These are phyloP conservation scores for Phytophthora pinifolia DNA, from an alignment of 352 stramenopile genomes.

Conservation along the genomic window DNA sequence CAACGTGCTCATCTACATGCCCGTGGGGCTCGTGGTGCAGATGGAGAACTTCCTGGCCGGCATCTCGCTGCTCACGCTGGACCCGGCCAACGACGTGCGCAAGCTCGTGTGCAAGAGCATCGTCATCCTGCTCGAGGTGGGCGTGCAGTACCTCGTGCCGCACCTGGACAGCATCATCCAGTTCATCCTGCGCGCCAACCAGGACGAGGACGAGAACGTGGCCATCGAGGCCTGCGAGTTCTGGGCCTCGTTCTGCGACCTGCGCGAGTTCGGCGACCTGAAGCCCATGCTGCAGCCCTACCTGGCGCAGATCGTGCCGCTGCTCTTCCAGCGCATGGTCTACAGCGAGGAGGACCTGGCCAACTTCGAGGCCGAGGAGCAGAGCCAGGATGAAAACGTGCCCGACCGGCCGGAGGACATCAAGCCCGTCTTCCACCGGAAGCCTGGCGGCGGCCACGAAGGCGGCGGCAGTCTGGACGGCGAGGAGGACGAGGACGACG, in stretches of 20 bases:
- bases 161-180: constrained; percentile 91
- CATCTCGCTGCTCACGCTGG: constrained; percentile 87
- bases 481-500: constrained; percentile 88
- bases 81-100: constrained; percentile 78
- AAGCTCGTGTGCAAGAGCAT: constrained; percentile 92
- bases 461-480: constrained; percentile 34
- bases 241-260: constrained; percentile 90
- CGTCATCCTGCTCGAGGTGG: constrained; percentile 87
- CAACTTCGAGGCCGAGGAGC: constrained; percentile 90
- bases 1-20: constrained; percentile 89
- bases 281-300: constrained; percentile 87
- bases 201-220: constrained; percentile 86
- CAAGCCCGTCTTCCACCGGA: constrained; percentile 86
- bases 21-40: constrained; percentile 84
- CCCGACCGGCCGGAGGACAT: constrained; percentile 92
- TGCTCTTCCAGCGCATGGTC: constrained; percentile 94
- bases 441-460: constrained; percentile 31
- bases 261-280: constrained; percentile 91
- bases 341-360: constrained; percentile 94
- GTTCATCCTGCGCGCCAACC: constrained; percentile 89
- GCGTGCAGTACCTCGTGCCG: constrained; percentile 88
- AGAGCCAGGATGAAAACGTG: constrained; percentile 85
- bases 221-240: constrained; percentile 91
- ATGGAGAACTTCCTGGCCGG: constrained; percentile 90
- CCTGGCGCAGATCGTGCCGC: constrained; percentile 89